Conservation (phyloP, 164 flowering plant genomes). For the Stephania yunnanensis region DNA sequence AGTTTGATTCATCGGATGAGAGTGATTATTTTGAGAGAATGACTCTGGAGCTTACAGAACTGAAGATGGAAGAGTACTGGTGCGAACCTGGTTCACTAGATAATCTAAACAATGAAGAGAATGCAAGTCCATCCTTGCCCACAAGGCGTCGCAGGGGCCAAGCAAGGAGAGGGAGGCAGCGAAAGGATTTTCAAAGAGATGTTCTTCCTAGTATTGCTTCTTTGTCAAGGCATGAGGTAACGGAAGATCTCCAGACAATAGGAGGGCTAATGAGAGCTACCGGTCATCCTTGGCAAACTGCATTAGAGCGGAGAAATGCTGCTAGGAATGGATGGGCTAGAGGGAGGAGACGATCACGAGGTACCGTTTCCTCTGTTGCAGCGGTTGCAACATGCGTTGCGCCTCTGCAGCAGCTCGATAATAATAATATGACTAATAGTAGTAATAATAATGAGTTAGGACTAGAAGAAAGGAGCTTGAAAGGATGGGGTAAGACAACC, state of each 20-base stretch:
- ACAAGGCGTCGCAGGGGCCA: slow-evolving; percentile 60
- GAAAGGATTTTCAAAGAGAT: slow-evolving; percentile 93
- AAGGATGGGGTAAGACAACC: slow-evolving; percentile 93
- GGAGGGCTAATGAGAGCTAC: slow-evolving; percentile 73
- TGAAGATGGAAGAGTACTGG: slow-evolving; percentile 55
- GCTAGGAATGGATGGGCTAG: slow-evolving; percentile 47
- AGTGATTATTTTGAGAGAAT: slow-evolving; percentile 72
- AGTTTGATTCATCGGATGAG: slow-evolving; percentile 21
- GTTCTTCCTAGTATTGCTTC: slow-evolving; percentile 84
- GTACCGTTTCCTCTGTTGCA: slow-evolving; percentile 12
- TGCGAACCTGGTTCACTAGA: slow-evolving; percentile 46
- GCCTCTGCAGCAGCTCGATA: slow-evolving; percentile 34
- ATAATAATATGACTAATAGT: slow-evolving; percentile 26
- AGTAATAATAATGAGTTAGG: slow-evolving; percentile 34
- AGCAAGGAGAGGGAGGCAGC: slow-evolving; percentile 80
- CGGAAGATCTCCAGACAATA: slow-evolving; percentile 75
- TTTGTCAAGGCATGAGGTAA: slow-evolving; percentile 84
- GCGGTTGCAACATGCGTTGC: slow-evolving; percentile 20
- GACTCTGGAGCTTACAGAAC: slow-evolving; percentile 64
- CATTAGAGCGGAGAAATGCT: slow-evolving; percentile 52
- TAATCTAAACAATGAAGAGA: slow-evolving; percentile 36
- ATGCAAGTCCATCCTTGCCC: slow-evolving; percentile 15
- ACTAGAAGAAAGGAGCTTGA: slow-evolving; percentile 58
- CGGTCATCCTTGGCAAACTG: slow-evolving; percentile 65
- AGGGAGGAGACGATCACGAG: slow-evolving; percentile 48